Base-by-base conservation (phyloP, 2,329 filamentous ascomycete genomes). In the Colletotrichum theobromicola region DNA sequence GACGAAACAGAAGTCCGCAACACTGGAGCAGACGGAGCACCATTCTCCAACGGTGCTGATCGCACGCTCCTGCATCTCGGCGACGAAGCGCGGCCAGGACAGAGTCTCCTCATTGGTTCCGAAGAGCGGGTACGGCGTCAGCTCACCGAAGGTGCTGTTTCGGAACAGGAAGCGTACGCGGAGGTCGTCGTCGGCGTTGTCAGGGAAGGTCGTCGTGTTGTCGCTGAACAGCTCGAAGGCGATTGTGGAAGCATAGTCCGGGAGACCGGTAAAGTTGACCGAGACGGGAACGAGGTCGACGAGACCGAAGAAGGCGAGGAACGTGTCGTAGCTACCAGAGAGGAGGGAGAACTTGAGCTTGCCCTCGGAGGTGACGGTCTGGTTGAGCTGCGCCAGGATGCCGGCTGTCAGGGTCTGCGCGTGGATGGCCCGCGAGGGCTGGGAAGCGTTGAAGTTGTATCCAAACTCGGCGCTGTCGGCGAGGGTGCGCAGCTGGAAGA, bases 171-270 rank as follows among this genome's bases (percentile, higher is more conserved):
- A 84, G 53, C 82, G 82, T 15, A 83, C 81, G 3, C 77, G 79
- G 2, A 84, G 77, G 8, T 82, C 79, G 24, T 61, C 76, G 9
- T 78, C 74, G 2, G 70, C 68, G 15, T 80, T 67, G 1, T 74
- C 75, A 0, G 82, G 82, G 75, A 83, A 83, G 5, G 60, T 50
- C 60, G 78, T 58, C 35, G 76, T 70, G 28, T 79, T 76, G 13
- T 68, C 70, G 50, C 76, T 81, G 70, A 80, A 80, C n/a, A 83
- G 79, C 79, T 84, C 82, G 60, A 84, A 84, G 2, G 79, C 76
- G 79, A 84, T 81, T 63, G 82, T 83, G n/a, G 82, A 80, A 1
- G 82, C 82, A 28, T 84, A 84, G 2, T 82, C 81, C 7, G 82
- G 82, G 26, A 84, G 77, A 16, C 82, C 82, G 61, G 78, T 75